Evolutionary conservation across 257 asterid genomes (phyloP).

Genomic region (Gynochthodes officinalis): DNA sequence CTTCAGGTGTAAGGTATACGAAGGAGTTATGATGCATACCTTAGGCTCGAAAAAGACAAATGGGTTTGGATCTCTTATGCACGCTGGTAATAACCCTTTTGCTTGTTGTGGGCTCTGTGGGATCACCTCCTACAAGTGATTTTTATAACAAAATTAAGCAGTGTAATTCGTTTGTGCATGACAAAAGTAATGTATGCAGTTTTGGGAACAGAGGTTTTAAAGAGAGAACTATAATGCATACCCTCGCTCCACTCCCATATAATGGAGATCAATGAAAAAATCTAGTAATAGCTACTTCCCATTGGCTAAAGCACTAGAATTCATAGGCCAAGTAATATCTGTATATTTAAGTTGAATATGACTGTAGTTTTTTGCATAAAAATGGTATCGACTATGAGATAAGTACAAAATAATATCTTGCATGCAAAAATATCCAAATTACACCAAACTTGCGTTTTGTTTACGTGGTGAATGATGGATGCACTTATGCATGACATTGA

Average conservation of each 20-base stretch:
- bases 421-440: neutral
- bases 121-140: conserved; percentile 68
- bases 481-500: neutral
- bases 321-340: neutral
- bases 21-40: conserved; percentile 34
- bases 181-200: neutral
- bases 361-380: too few species aligned
- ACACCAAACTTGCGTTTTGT: neutral
- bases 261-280: neutral
- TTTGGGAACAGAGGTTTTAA: too few species aligned
- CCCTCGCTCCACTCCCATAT: neutral
- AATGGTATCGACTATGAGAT: neutral
- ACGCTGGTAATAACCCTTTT: conserved; percentile 76
- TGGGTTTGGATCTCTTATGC: conserved; percentile 93
- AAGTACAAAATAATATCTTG: neutral
- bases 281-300: neutral
- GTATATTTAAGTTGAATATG: neutral
- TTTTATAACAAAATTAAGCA: neutral
- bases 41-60: conserved; percentile 93
- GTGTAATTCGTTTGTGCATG: too few species aligned
- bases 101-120: conserved; percentile 96
- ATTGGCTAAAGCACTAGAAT: neutral
- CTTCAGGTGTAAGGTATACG: neutral
- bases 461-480: neutral
- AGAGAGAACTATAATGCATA: too few species aligned